A percentile compares a stretch with the other conserved stretches of the same genome.
Evolutionary conservation across 1,284 basidiomycete species (phyloP).

Genomic region (Porogramme epimiltina): DNA sequence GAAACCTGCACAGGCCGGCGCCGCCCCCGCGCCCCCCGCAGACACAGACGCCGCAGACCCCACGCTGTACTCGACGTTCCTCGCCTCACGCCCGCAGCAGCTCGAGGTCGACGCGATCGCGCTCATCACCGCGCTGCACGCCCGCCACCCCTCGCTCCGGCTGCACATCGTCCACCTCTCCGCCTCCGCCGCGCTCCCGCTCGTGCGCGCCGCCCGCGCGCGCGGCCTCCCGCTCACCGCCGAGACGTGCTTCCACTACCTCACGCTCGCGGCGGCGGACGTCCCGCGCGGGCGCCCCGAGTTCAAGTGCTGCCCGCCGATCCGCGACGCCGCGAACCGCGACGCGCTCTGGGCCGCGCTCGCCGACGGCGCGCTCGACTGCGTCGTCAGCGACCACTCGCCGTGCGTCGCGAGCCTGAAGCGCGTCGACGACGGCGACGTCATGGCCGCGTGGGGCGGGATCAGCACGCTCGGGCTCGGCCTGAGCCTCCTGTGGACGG

Average conservation of each 20-base stretch:
- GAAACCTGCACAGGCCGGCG: conserved; percentile 13
- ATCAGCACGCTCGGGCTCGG: conserved; percentile 89
- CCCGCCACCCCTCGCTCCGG: conserved; percentile 64
- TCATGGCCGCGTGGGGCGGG: conserved; percentile 93
- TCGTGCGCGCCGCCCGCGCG: conserved; percentile 68
- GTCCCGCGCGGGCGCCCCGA: conserved; percentile 75
- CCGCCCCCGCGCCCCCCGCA: not conserved
- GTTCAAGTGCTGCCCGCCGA: conserved; percentile 96
- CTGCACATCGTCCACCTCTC: conserved; percentile 95
- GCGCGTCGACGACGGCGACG: conserved; percentile 73
- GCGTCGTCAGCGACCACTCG: conserved; percentile 91
- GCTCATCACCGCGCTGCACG: conserved; percentile 69
- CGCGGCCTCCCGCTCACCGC: conserved; percentile 75
- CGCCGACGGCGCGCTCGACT: conserved; percentile 81
- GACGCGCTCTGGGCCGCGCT: conserved; percentile 81
- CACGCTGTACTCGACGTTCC: conserved; percentile 77
- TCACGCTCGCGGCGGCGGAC: conserved; percentile 65
- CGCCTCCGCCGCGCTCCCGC: conserved; percentile 76
- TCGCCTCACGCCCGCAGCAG: conserved; percentile 77
- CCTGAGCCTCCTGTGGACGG: conserved; percentile 84
- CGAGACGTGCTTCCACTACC: conserved; percentile 96
- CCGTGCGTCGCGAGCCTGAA: conserved; percentile 87
- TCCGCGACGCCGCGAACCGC: conserved; percentile 74
- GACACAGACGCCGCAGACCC: conserved; percentile 37
- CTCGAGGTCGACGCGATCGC: conserved; percentile 81